These are phyloP conservation scores for Setaria italica DNA, from an alignment of 202 grass and related monocot species.

Conservation along the genomic window DNA sequence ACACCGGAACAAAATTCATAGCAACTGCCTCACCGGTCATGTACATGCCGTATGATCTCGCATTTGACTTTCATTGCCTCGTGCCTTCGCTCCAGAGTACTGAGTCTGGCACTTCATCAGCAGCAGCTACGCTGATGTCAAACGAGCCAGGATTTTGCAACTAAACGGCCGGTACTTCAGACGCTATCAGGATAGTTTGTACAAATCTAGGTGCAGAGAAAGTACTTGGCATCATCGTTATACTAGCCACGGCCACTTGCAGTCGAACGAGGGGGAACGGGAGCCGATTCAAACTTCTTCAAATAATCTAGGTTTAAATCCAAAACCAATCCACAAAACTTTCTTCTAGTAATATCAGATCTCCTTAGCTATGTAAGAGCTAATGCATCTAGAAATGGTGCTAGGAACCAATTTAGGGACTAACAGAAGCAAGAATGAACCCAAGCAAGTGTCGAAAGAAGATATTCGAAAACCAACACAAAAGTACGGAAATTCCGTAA, in stretches of 20 bases:
- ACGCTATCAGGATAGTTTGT: not conserved
- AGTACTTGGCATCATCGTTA: not conserved
- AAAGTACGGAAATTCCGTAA: no score
- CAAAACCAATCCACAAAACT: no score
- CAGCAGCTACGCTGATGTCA: constrained; percentile 46
- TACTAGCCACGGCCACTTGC: not conserved
- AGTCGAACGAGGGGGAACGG: not conserved
- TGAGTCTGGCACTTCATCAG: not conserved
- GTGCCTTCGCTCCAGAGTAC: not conserved
- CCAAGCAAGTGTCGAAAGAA: no score
- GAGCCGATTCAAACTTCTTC: no score
- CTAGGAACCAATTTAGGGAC: no score
- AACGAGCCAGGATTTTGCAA: constrained; percentile 20
- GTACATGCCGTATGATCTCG: constrained; percentile 20
- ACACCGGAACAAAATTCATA: constrained; percentile 31
- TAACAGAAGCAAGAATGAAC: no score
- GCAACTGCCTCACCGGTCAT: constrained; percentile 4
- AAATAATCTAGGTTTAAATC: no score
- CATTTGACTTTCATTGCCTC: constrained; percentile 29
- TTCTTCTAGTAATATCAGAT: no score
- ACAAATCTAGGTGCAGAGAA: not conserved
- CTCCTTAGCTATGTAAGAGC: no score
- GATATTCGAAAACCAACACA: no score
- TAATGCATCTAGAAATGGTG: no score
- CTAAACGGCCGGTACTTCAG: not conserved